phyloP scores from a whole-genome alignment of 2,329 filamentous ascomycete genomes.

The Leptoxyphium fumago region DNA sequence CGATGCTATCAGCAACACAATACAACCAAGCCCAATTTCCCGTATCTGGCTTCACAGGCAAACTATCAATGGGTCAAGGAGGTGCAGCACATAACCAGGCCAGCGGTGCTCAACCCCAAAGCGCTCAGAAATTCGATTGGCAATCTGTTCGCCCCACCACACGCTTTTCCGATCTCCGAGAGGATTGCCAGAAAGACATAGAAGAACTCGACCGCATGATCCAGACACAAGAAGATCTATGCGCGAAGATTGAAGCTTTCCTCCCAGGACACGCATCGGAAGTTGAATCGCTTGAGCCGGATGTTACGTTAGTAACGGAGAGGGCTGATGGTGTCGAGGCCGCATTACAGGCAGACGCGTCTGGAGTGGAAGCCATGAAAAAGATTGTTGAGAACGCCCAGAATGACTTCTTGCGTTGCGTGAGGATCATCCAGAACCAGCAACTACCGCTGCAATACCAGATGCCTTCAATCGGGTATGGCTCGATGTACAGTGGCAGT shows the following conservation, averaged over 20 bases:
- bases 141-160: conserved; percentile 72
- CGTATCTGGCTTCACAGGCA: conserved; percentile 15
- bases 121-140: conserved; percentile 65
- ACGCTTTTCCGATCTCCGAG: conserved; percentile 78
- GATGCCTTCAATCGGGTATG: conserved; percentile 23
- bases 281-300: conserved; percentile 48
- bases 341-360: conserved; percentile 47
- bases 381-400: conserved; percentile 49
- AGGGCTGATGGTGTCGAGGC: conserved; percentile 49
- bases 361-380: conserved; percentile 43
- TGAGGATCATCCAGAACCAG: conserved; percentile 60
- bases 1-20: conserved; percentile 10
- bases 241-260: conserved; percentile 57
- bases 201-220: conserved; percentile 67
- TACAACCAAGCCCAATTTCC: conserved; percentile 8
- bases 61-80: conserved; percentile 34
- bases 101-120: conserved; percentile 27
- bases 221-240: conserved; percentile 59
- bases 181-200: conserved; percentile 66
- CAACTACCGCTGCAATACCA: conserved; percentile 53
- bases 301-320: conserved; percentile 48
- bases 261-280: conserved; percentile 48
- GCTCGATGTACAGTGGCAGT: not conserved
- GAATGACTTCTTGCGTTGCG: conserved; percentile 54
- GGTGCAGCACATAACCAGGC: conserved; percentile 25